Evolutionary conservation across 2,329 filamentous ascomycete genomes (phyloP).

Genomic region (Cordyceps pruinosa): DNA sequence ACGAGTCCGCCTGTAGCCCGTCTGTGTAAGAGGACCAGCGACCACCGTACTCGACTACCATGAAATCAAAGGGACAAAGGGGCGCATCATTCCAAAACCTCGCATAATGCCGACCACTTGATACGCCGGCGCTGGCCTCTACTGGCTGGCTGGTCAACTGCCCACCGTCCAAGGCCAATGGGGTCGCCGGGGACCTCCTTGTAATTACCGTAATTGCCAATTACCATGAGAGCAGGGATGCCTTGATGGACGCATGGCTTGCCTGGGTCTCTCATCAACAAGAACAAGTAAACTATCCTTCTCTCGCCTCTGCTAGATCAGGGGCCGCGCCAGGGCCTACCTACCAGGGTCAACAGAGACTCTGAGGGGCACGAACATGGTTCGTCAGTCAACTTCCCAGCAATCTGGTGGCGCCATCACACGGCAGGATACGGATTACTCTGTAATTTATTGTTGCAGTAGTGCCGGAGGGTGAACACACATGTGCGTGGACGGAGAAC

Average conservation of each 20-base stretch:
- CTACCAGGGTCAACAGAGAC: background rate
- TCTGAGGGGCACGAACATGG: background rate
- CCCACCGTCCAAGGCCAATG: background rate
- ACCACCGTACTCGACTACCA: no score
- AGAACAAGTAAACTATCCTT: background rate
- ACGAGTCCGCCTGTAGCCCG: no score
- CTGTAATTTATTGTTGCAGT: background rate
- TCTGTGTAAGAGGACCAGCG: no score
- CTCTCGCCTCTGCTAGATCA: background rate
- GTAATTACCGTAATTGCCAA: conserved; percentile 22
- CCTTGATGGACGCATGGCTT: no score
- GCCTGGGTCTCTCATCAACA: background rate
- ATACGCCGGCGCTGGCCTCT: no score
- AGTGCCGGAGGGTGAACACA: background rate
- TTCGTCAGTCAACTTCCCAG: background rate
- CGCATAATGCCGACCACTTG: no score
- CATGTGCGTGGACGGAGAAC: no score
- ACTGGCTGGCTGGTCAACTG: background rate
- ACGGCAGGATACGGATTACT: background rate
- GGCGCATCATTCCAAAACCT: no score
- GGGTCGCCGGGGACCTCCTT: background rate
- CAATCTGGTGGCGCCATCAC: conserved; percentile 10
- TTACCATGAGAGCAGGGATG: conserved; percentile 12
- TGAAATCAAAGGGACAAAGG: background rate
- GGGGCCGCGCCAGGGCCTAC: background rate